These are phyloP conservation scores for Quercus gilva DNA, from an alignment of 306 rosid species.

Conservation along the genomic window DNA sequence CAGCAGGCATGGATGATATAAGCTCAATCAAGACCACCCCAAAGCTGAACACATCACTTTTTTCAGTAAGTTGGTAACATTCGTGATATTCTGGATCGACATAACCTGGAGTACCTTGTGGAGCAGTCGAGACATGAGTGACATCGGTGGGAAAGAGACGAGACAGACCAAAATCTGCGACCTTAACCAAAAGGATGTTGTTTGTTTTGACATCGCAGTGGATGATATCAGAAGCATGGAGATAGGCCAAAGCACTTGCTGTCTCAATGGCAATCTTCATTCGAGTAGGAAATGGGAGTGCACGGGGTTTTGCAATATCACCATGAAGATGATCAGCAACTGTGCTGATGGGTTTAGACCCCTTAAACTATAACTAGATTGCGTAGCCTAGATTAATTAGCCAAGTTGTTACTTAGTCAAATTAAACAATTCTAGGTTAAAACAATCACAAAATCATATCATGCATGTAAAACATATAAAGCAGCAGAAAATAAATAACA, in stretches of 20 bases:
- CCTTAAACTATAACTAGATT: too few relatives aligned
- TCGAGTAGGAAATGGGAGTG: conserved; percentile 54
- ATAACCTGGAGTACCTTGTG: conserved; percentile 95
- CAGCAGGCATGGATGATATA: conserved; percentile 79
- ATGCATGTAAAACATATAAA: too few relatives aligned
- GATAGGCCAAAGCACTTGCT: conserved; percentile 70
- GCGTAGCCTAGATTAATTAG: too few relatives aligned
- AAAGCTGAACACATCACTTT: conserved; percentile 86
- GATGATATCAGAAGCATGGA: conserved; percentile 67
- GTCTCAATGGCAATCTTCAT: conserved; percentile 77
- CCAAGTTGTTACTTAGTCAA: too few relatives aligned
- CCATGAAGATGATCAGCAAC: conserved; percentile 88
- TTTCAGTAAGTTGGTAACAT: conserved; percentile 68
- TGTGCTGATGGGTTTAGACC: too few relatives aligned
- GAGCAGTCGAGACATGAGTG: conserved; percentile 82
- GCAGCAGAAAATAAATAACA: too few relatives aligned
- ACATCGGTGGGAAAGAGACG: conserved; percentile 70
- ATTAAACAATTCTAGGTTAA: too few relatives aligned
- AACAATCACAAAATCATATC: too few relatives aligned
- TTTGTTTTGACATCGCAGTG: conserved; percentile 85
- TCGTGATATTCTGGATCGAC: conserved; percentile 86
- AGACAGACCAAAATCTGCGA: conserved; percentile 88
- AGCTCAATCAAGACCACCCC: conserved; percentile 84
- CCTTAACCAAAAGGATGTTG: conserved; percentile 75
- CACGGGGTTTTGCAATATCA: conserved; percentile 37